Percentiles rank a stretch among this genome's conserved stretches.
These are phyloP conservation scores for Ganoderma leucocontextum DNA, from an alignment of 1,284 basidiomycete genomes.

Conservation along the genomic window DNA sequence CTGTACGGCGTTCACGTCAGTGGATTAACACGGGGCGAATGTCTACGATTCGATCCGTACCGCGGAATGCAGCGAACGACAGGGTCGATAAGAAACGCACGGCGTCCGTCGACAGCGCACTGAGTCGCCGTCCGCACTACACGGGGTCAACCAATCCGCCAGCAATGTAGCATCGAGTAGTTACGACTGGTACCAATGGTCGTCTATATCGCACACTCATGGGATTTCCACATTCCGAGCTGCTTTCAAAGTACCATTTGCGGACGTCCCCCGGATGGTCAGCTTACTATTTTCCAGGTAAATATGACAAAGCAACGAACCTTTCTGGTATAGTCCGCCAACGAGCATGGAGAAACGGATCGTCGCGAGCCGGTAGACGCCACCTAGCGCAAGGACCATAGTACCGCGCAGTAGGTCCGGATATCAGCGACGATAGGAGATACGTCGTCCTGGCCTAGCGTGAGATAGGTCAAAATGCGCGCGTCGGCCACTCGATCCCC, in stretches of 20 bases:
- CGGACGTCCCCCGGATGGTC: neutral
- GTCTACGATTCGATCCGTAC: neutral
- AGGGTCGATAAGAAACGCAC: neutral
- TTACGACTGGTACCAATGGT: neutral
- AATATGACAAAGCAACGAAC: neutral
- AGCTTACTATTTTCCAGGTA: neutral
- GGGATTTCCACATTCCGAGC: neutral
- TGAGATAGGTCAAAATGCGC: constrained; percentile 15
- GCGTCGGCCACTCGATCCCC: neutral
- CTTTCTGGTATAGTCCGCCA: neutral
- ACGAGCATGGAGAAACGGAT: neutral
- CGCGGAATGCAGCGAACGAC: neutral
- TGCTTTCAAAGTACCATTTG: neutral
- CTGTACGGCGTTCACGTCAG: neutral
- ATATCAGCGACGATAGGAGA: constrained; percentile 17
- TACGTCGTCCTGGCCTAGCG: constrained; percentile 22
- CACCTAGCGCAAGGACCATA: neutral
- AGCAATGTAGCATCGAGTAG: neutral
- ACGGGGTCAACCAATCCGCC: neutral
- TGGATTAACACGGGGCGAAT: neutral
- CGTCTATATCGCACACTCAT: neutral
- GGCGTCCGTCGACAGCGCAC: neutral
- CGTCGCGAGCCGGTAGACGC: neutral
- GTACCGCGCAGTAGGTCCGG: neutral
- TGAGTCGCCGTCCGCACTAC: neutral